Percentiles rank a stretch among this genome's conserved stretches.
Evolutionary conservation across 2,329 filamentous ascomycete genomes (phyloP).

Genomic region (Curvularia lunata): DNA sequence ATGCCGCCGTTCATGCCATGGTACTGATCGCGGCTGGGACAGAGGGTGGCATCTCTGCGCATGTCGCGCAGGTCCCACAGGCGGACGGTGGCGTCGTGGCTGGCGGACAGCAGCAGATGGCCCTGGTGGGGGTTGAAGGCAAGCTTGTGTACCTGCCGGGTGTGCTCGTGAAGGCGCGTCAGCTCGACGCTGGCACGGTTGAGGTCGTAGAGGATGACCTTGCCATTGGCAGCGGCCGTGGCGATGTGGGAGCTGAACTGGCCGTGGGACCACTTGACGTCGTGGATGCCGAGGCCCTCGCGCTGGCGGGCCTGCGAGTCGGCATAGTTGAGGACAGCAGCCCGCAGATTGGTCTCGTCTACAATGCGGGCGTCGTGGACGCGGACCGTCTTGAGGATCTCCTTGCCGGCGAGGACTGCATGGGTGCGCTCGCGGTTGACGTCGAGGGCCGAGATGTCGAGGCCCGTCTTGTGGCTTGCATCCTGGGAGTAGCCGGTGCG

Average conservation of each 20-base stretch:
- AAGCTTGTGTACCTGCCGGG: constrained; percentile 68
- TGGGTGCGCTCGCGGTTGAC: constrained; percentile 68
- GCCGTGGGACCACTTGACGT: constrained; percentile 72
- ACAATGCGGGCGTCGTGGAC: constrained; percentile 63
- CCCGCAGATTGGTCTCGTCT: constrained; percentile 69
- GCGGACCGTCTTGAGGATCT: constrained; percentile 70
- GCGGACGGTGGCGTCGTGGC: constrained; percentile 68
- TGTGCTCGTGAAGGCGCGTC: constrained; percentile 68
- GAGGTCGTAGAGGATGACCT: constrained; percentile 70
- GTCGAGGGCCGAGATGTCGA: constrained; percentile 68
- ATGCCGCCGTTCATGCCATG: constrained; percentile 66
- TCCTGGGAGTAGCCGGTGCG: constrained; percentile 60
- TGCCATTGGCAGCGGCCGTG: constrained; percentile 69
- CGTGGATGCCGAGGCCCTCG: constrained; percentile 66
- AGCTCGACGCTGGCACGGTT: constrained; percentile 66
- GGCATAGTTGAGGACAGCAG: constrained; percentile 64
- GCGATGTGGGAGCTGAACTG: constrained; percentile 66
- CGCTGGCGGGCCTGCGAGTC: constrained; percentile 58
- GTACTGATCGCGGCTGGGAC: constrained; percentile 62
- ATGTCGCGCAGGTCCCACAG: constrained; percentile 69
- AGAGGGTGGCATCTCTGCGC: constrained; percentile 57
- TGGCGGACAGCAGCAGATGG: constrained; percentile 66
- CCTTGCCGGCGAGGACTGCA: constrained; percentile 68
- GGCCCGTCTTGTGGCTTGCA: constrained; percentile 67
- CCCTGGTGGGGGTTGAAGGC: constrained; percentile 69